A percentile compares a stretch with the other conserved stretches of the same genome.
phyloP scores from a whole-genome alignment of 352 stramenopile species.

The Plasmopara halstedii region DNA sequence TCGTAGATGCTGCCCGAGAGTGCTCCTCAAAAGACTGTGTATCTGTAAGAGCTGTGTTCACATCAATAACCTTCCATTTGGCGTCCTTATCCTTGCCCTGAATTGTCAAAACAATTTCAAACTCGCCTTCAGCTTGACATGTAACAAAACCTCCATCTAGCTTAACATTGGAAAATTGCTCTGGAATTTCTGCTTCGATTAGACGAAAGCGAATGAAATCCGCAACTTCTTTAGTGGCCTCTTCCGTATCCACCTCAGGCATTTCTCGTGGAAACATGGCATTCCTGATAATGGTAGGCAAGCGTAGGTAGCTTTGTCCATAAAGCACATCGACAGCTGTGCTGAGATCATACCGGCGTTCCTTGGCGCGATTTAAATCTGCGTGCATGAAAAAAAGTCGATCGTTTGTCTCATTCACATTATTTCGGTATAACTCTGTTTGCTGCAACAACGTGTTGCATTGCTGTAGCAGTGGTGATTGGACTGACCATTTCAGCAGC shows the following conservation, averaged over 20 bases:
- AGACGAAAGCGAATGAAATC: constrained; percentile 79
- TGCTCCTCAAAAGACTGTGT: constrained; percentile 45
- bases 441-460: constrained; percentile 57
- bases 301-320: constrained; percentile 61
- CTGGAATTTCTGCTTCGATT: constrained; percentile 71
- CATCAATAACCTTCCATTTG: constrained; percentile 72
- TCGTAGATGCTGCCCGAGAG: constrained; percentile 50
- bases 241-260: constrained; percentile 47
- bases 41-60: constrained; percentile 72
- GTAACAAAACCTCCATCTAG: constrained; percentile 74
- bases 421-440: constrained; percentile 57
- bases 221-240: constrained; percentile 52
- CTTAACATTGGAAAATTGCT: constrained; percentile 73
- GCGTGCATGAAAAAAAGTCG: constrained; percentile 82
- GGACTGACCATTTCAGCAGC: constrained; percentile 82
- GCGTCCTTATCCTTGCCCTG: constrained; percentile 69
- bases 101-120: constrained; percentile 80
- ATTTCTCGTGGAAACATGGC: constrained; percentile 64
- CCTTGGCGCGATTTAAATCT: constrained; percentile 72
- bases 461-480: constrained; percentile 68
- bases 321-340: constrained; percentile 78
- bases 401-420: constrained; percentile 78
- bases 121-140: constrained; percentile 66
- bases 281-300: constrained; percentile 68
- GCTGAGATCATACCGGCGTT: constrained; percentile 73